These are phyloP conservation scores for Ceratocystis albifundus DNA, from an alignment of 2,329 filamentous ascomycete species.

Conservation along the genomic window DNA sequence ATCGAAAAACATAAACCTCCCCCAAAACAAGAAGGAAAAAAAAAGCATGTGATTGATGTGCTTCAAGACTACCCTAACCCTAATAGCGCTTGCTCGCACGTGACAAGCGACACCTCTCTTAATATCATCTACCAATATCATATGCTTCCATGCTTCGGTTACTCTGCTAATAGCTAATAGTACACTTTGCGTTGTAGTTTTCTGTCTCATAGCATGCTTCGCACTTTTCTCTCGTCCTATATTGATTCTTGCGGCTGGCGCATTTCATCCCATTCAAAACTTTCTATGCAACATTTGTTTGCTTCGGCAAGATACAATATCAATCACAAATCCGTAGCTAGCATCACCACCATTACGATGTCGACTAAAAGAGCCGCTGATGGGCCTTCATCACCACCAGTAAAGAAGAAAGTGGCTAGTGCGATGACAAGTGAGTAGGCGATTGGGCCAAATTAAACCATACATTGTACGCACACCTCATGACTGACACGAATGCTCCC, in stretches of 20 bases:
- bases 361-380: slow-evolving; percentile 13
- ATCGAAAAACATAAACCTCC: background rate
- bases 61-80: background rate
- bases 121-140: background rate
- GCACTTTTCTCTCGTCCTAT: background rate
- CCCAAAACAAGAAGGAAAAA: no score
- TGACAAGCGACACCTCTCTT: background rate
- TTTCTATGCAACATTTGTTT: background rate
- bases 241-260: background rate
- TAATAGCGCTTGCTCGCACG: background rate
- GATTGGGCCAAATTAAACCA: background rate
- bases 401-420: slow-evolving; percentile 17
- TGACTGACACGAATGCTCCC: background rate
- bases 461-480: background rate
- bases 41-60: background rate
- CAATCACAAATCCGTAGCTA: no score
- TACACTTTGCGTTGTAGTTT: background rate
- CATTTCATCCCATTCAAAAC: no score
- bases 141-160: background rate
- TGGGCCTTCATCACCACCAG: slow-evolving; percentile 15
- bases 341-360: slow-evolving; percentile 13
- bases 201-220: background rate
- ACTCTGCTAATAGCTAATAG: no score
- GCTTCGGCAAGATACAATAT: background rate
- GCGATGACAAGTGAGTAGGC: slow-evolving; percentile 14